Percentiles rank a stretch among this genome's conserved stretches.
phyloP scores from a whole-genome alignment of 2,329 filamentous ascomycete species.

The Aspergillus arachidicola region DNA sequence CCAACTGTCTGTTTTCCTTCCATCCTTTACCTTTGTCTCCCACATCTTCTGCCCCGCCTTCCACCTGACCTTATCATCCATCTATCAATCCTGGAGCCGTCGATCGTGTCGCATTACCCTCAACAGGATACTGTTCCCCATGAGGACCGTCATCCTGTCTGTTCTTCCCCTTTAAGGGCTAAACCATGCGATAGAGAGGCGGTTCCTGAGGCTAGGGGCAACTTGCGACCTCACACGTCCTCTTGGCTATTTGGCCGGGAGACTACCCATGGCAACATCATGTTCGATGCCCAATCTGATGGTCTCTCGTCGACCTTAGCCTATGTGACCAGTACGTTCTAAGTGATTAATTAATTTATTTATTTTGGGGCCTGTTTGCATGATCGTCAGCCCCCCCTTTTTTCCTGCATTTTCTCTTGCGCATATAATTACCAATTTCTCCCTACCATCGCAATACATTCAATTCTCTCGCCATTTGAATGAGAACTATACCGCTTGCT shows the following conservation, averaged over 20 bases:
- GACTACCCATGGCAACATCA: conserved; percentile 43
- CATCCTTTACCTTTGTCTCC: conserved; percentile 2
- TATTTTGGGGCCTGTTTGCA: background rate
- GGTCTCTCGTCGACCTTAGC: conserved; percentile 38
- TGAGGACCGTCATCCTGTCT: conserved; percentile 24
- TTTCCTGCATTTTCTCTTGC: conserved; percentile 6
- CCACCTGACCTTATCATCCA: conserved; percentile 16
- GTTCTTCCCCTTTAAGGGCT: conserved; percentile 23
- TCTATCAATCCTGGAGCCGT: conserved; percentile 24
- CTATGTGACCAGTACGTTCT: conserved; percentile 40
- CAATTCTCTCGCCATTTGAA: conserved; percentile 6
- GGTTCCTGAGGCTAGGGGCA: conserved; percentile 35
- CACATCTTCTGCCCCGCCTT: conserved; percentile 6
- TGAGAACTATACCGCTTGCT: conserved; percentile 7
- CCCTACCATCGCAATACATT: background rate
- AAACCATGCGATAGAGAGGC: conserved; percentile 45
- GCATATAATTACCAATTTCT: background rate
- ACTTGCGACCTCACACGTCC: conserved; percentile 37
- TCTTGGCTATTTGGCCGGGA: conserved; percentile 36
- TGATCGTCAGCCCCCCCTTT: conserved; percentile 1
- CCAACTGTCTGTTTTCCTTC: background rate
- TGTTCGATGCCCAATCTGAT: conserved; percentile 44
- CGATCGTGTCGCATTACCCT: conserved; percentile 17
- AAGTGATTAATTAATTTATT: conserved; percentile 3
- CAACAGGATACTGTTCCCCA: conserved; percentile 13